Percentiles rank a stretch among this genome's conserved stretches.
Evolutionary conservation across 345 rosid species (phyloP).

Genomic region (Atalantia buxifolia): DNA sequence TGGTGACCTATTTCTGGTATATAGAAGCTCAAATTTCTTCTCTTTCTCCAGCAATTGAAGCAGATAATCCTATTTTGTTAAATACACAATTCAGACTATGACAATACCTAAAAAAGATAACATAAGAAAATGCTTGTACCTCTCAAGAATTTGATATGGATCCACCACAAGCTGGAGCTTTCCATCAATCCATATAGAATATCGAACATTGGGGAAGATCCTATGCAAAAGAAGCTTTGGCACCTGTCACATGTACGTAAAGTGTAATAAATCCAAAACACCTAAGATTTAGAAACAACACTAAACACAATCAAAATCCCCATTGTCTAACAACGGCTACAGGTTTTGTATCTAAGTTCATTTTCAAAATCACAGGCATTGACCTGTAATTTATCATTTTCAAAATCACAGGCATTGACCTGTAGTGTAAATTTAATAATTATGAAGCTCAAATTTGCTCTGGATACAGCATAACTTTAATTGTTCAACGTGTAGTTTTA

Average conservation of each 20-base stretch:
- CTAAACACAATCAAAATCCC: not conserved
- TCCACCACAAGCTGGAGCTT: constrained; percentile 85
- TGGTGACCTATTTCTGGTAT: not conserved
- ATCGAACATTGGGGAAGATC: constrained; percentile 66
- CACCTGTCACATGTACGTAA: constrained; percentile 46
- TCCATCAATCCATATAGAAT: constrained; percentile 91
- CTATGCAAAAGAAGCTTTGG: constrained; percentile 90
- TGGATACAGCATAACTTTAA: not conserved
- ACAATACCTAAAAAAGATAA: not conserved
- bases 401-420: not conserved
- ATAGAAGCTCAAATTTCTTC: not conserved
- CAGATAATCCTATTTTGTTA: not conserved
- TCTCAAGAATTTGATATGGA: constrained; percentile 88
- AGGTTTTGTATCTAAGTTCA: not conserved
- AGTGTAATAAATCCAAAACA: constrained; percentile 7
- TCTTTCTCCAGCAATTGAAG: not conserved
- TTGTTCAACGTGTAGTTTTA: not conserved
- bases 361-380: not conserved
- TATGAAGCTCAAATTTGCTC: not conserved
- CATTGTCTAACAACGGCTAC: not conserved
- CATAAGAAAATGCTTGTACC: constrained; percentile 34
- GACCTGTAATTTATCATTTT: not conserved
- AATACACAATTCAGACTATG: not conserved
- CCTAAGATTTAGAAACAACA: not conserved
- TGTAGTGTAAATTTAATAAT: not conserved